Base-by-base conservation (phyloP, 192 early-diverging fungal genomes). In the Geranomyces michiganensis region DNA sequence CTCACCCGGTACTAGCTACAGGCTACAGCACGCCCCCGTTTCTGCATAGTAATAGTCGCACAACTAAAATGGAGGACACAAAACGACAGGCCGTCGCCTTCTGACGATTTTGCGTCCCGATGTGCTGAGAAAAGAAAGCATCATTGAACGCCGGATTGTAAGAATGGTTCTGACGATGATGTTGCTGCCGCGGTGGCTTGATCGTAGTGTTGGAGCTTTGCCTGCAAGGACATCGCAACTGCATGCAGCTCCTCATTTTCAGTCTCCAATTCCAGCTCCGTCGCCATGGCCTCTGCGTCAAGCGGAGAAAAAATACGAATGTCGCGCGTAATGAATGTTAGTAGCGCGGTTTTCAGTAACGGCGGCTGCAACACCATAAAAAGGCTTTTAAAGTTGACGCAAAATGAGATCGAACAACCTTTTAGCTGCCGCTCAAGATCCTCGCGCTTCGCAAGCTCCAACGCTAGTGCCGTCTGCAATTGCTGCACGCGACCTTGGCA, bases 401-500 rank as follows among this genome's bases (percentile, higher is more conserved):
- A 14, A 55, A 14, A 27, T 55, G 15, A 27, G 26, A 4, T 55
- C 26, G 7, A 19, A 26, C 26, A 44, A 64, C 70, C 70, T 64
- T 43, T 17, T 6, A 72, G 9, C 33, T 15, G 13, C 4, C 61
- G 8, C 27, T 65, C 61, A 30, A 72, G 49, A 14, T 64, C 19
- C 48, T 46, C 70, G 4, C 64, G 31, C 8, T n/a, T 8, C 19
- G 59, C 49, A 26, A 65, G 64, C 30, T 76, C 33, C 7, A 76
- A 26, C 13, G 65, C 61, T 14, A 76, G 45, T 22, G 45, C 68
- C 8, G 56, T 49, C 41, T 76, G 61, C 53, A 76, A 45, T 49
- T 76, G 74, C 27, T 76, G 62, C 5, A 76, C 60, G 7, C 56
- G 27, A 9, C 74, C 68, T 22, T 76, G 63, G 56, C 36, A 71